Evolutionary conservation across 129 eudicot species (phyloP), one percentile per base, ranked within the genome.

Genomic region (Tagetes erecta): DNA sequence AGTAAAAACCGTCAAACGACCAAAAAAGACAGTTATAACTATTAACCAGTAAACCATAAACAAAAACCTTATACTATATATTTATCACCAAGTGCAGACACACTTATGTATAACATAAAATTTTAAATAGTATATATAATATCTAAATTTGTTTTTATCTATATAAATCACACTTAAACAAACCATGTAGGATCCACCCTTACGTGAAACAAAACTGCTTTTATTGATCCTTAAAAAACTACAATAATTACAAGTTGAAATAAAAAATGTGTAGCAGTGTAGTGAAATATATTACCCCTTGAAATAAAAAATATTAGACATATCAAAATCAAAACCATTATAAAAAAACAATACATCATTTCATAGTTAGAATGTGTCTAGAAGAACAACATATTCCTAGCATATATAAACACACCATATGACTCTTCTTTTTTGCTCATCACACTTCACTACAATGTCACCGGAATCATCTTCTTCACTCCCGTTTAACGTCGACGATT

Each of bases 401-500:
- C 62, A 57, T 79, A 79, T 79, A 79, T 53, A 79, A 66, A 45
- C 68, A 68, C 46, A 72, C 27, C 41, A 47, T 50, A 52, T 55
- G 74, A 65, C 83, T 73, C 70, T 79, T 72, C 73, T 72, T 70
- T 55, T 72, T 35, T 8, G 68, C 66, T 69, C 74, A 64, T 77
- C 79, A 72, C 70, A 79, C 11, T 4, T 51, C 83, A 72, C 65
- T 72, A 6, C 60, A 67, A 79, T 79, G 83, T 81, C 94, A 3
- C 78, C 86, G 9, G 84, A 83, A 69, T 86, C 87, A 6, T 84
- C 89, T 1, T 79, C 27, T 20, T 80, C 87, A 20, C 88, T 88
- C 13, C 92, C 96, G 0, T 88, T 92, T 50, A 85, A 92, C 44
- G 38, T 84, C 6, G 80, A 89, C 44, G 96, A 89, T 51, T 84